phyloP scores from a whole-genome alignment of 176 grass and related monocot species.

The Secale cereale region DNA sequence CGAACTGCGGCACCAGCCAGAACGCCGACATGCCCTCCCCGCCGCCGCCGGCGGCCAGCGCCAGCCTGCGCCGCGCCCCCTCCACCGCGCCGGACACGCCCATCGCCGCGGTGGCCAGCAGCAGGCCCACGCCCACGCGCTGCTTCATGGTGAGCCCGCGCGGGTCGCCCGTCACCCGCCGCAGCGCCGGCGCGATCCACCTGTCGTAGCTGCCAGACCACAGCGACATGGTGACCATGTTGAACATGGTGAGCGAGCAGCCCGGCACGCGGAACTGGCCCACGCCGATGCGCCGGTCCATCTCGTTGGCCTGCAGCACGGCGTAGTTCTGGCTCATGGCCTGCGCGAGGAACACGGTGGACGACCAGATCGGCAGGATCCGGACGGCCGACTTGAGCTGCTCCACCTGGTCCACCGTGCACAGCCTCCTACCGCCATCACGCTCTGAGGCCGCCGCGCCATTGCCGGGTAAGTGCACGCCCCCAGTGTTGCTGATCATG shows the following conservation, averaged over 20 bases:
- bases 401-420: conserved; percentile 72
- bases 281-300: conserved; percentile 47
- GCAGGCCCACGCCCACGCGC: conserved; percentile 43
- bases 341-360: conserved; percentile 44
- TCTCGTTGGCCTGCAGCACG: conserved; percentile 44
- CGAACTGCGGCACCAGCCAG: conserved; percentile 62
- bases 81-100: conserved; percentile 23
- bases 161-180: conserved; percentile 35
- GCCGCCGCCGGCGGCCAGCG: not conserved
- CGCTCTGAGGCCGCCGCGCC: not conserved
- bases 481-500: conserved; percentile 9
- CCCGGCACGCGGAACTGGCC: conserved; percentile 37
- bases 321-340: conserved; percentile 48
- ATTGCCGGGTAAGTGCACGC: not conserved
- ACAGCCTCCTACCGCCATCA: conserved; percentile 8
- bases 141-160: conserved; percentile 56
- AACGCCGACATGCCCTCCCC: conserved; percentile 38
- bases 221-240: conserved; percentile 53
- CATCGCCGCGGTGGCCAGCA: conserved; percentile 29
- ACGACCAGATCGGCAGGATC: conserved; percentile 58
- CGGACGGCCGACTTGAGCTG: conserved; percentile 55
- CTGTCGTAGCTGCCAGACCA: conserved; percentile 58
- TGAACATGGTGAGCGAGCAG: conserved; percentile 47
- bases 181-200: conserved; percentile 40
- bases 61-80: conserved; percentile 19